A percentile compares a stretch with the other conserved stretches of the same genome.
Evolutionary conservation across 176 grass and related monocot genomes (phyloP).

Genomic region (Cenchrus purpureus): DNA sequence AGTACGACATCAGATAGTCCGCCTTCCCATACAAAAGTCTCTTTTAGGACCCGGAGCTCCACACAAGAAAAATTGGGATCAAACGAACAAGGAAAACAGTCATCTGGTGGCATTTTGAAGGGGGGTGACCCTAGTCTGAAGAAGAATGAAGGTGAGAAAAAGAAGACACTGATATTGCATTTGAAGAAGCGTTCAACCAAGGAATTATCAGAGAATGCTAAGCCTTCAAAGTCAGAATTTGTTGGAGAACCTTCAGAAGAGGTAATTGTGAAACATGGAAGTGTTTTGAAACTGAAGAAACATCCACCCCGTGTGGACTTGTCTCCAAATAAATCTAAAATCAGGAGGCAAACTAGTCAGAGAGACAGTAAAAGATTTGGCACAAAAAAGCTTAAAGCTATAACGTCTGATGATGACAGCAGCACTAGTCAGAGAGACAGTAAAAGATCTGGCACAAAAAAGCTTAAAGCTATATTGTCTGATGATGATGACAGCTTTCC

Average conservation of each 20-base stretch:
- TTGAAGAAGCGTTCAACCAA: constrained; percentile 54
- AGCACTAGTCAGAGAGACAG: constrained; percentile 38
- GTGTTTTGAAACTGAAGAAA: constrained; percentile 58
- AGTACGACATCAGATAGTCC: constrained; percentile 51
- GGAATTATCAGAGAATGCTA: constrained; percentile 45
- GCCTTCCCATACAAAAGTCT: constrained; percentile 53
- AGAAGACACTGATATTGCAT: constrained; percentile 51
- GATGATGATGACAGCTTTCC: constrained; percentile 56
- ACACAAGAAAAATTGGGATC: constrained; percentile 52
- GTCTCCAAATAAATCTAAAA: constrained; percentile 64
- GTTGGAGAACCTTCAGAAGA: constrained; percentile 53
- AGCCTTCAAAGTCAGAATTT: constrained; percentile 48
- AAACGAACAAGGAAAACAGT: constrained; percentile 60
- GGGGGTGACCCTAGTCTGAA: constrained; percentile 37
- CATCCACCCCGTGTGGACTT: constrained; percentile 32
- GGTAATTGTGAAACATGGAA: constrained; percentile 54
- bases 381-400: constrained; percentile 57
- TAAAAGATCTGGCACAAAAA: constrained; percentile 60
- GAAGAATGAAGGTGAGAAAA: constrained; percentile 55
- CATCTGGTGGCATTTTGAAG: constrained; percentile 34
- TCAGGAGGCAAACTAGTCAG: constrained; percentile 52
- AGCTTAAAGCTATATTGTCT: constrained; percentile 42
- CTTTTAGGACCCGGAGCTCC: constrained; percentile 47
- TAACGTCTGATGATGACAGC: constrained; percentile 46
- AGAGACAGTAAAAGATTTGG: constrained; percentile 54